A percentile compares a stretch with the other conserved stretches of the same genome.
Evolutionary conservation across 805 yeast genomes (phyloP).

Genomic region (Kodamaea leandrae): DNA sequence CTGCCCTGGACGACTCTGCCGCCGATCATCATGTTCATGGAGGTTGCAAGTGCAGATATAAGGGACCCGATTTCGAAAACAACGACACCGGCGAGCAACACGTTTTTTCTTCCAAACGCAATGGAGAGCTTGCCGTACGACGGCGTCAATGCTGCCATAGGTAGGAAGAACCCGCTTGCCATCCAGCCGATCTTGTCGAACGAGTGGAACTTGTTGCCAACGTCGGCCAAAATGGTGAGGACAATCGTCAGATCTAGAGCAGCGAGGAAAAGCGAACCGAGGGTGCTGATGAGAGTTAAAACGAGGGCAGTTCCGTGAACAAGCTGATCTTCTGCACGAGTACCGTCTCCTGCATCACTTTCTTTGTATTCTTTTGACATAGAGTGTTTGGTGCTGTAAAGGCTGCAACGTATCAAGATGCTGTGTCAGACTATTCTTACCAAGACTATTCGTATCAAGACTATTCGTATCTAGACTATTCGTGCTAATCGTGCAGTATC

Average conservation of each 20-base stretch:
- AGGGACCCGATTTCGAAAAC: slow-evolving; percentile 63
- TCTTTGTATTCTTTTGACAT: slow-evolving; percentile 28
- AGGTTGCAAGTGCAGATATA: slow-evolving; percentile 49
- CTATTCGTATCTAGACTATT: no score
- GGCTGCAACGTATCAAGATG: slow-evolving; percentile 44
- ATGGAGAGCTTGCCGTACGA: slow-evolving; percentile 57
- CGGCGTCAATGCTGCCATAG: slow-evolving; percentile 53
- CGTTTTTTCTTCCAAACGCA: slow-evolving; percentile 53
- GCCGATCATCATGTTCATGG: slow-evolving; percentile 60
- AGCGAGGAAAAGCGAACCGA: slow-evolving; percentile 31
- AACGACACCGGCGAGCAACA: slow-evolving; percentile 46
- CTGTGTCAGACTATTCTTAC: no score
- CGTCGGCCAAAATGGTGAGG: slow-evolving; percentile 46
- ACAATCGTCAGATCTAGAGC: slow-evolving; percentile 62
- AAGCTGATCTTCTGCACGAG: slow-evolving; percentile 35
- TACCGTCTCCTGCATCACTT: slow-evolving; percentile 43
- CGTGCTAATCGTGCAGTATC: no score
- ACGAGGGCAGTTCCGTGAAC: slow-evolving; percentile 25
- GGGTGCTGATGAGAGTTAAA: slow-evolving; percentile 26
- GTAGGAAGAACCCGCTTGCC: slow-evolving; percentile 50
- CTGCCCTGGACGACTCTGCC: slow-evolving; percentile 70
- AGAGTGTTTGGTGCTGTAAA: slow-evolving; percentile 48
- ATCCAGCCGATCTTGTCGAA: slow-evolving; percentile 60
- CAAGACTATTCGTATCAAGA: no score
- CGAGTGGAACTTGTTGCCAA: slow-evolving; percentile 47